Evolutionary conservation across 140 eudicot species (phyloP).

Genomic region (Ambrosia hybrid): DNA sequence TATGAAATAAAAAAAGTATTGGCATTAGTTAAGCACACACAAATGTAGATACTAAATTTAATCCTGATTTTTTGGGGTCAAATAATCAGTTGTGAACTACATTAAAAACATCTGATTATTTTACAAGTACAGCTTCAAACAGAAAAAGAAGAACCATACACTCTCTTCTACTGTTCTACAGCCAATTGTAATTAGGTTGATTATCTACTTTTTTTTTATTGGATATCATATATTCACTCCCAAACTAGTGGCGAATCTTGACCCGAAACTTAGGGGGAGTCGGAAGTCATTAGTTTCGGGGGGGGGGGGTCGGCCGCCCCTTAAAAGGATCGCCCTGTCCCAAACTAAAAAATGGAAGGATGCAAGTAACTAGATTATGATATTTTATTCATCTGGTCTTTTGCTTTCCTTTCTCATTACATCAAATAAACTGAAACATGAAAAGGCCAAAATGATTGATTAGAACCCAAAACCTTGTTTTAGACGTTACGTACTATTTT

Average conservation of each 20-base stretch:
- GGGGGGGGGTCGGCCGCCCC: too few species aligned
- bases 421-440: too few species aligned
- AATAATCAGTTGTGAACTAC: too few species aligned
- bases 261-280: too few species aligned
- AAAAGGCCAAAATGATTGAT: not conserved
- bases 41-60: not conserved
- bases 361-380: conserved; percentile 7
- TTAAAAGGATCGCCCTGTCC: too few species aligned
- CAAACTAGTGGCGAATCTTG: too few species aligned
- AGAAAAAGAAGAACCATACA: not conserved
- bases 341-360: not conserved
- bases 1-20: conserved; percentile 18
- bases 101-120: conserved; percentile 9
- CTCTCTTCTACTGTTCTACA: not conserved
- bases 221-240: not conserved
- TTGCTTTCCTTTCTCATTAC: not conserved
- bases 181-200: not conserved
- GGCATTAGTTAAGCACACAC: conserved; percentile 3
- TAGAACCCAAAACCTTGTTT: too few species aligned
- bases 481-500: too few species aligned
- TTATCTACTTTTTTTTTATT: not conserved
- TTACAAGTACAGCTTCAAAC: not conserved
- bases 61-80: too few species aligned
- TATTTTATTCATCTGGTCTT: not conserved
- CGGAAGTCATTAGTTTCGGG: too few species aligned